Percentiles rank a stretch among this genome's conserved stretches.
These are phyloP conservation scores for Ziziphus jujuba DNA, from an alignment of 306 rosid species.

Conservation along the genomic window DNA sequence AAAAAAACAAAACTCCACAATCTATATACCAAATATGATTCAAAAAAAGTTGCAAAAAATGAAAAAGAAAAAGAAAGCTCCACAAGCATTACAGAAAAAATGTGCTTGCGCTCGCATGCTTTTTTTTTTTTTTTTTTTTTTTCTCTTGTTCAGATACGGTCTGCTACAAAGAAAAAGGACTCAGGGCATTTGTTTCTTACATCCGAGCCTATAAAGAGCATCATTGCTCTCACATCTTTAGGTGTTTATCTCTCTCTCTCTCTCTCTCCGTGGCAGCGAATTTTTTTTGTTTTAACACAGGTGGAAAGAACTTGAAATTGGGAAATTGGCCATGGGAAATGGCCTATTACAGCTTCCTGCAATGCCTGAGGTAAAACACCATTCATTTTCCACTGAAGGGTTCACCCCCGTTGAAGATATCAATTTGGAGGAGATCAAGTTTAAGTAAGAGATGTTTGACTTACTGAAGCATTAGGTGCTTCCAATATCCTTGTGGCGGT, in stretches of 20 bases:
- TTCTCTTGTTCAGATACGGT: slow-evolving; percentile 56
- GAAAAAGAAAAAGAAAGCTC: too few relatives aligned
- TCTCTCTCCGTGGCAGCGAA: slow-evolving; percentile 18
- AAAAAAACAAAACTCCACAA: too few relatives aligned
- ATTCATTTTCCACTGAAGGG: slow-evolving; percentile 72
- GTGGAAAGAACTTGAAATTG: slow-evolving; percentile 96
- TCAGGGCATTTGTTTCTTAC: slow-evolving; percentile 87
- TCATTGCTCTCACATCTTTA: slow-evolving; percentile 79
- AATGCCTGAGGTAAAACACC: slow-evolving; percentile 73
- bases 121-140: too few relatives aligned
- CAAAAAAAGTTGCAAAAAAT: too few relatives aligned
- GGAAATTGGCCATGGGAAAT: slow-evolving; percentile 82
- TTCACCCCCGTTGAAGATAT: slow-evolving; percentile 70
- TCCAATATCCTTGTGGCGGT: too few relatives aligned
- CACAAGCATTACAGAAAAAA: too few relatives aligned
- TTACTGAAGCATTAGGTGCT: neutral
- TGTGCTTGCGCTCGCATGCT: too few relatives aligned
- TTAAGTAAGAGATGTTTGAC: slow-evolving; percentile 48
- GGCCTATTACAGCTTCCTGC: slow-evolving; percentile 89
- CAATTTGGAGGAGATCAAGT: slow-evolving; percentile 74
- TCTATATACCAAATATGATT: too few relatives aligned
- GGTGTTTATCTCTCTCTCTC: slow-evolving; percentile 39
- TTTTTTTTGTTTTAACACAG: slow-evolving; percentile 33
- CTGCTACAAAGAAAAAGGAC: slow-evolving; percentile 73
- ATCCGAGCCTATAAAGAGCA: slow-evolving; percentile 91